Conservation (phyloP, 2,329 filamentous ascomycete species). For the Aaosphaeria pasadenensis region DNA sequence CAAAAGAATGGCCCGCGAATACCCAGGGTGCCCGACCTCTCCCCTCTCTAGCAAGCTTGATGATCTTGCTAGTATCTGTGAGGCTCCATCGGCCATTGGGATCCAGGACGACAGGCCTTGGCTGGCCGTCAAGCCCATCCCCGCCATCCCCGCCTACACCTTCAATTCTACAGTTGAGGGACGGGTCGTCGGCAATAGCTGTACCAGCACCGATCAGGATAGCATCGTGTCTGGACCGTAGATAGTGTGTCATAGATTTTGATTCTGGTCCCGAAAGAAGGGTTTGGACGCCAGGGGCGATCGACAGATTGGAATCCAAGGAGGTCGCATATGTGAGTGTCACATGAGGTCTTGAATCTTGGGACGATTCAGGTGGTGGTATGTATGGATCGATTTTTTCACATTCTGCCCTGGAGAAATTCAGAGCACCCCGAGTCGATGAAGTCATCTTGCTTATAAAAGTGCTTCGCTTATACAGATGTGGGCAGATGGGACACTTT, state of each 20-base stretch:
- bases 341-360: slow-evolving; percentile 15
- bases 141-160: slow-evolving; percentile 58
- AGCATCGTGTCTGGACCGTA: slow-evolving; percentile 77
- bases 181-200: slow-evolving; percentile 79
- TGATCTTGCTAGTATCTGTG: slow-evolving; percentile 58
- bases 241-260: slow-evolving; percentile 90
- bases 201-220: slow-evolving; percentile 86
- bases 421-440: slow-evolving; percentile 19
- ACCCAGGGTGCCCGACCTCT: slow-evolving; percentile 73
- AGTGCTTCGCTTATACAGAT: no score
- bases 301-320: slow-evolving; percentile 75
- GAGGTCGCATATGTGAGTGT: slow-evolving; percentile 91
- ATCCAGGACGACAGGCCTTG: slow-evolving; percentile 79
- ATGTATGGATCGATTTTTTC: slow-evolving; percentile 53
- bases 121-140: slow-evolving; percentile 58
- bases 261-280: slow-evolving; percentile 76
- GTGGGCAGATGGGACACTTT: no score
- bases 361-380: slow-evolving; percentile 22
- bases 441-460: slow-evolving; percentile 6
- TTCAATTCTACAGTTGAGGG: slow-evolving; percentile 75
- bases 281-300: slow-evolving; percentile 77
- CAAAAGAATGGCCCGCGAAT: slow-evolving; percentile 43
- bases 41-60: slow-evolving; percentile 62
- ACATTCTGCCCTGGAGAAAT: slow-evolving; percentile 44
- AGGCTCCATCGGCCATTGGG: slow-evolving; percentile 72